Conservation (phyloP, 345 rosid genomes). For the Alliaria petiolata region DNA sequence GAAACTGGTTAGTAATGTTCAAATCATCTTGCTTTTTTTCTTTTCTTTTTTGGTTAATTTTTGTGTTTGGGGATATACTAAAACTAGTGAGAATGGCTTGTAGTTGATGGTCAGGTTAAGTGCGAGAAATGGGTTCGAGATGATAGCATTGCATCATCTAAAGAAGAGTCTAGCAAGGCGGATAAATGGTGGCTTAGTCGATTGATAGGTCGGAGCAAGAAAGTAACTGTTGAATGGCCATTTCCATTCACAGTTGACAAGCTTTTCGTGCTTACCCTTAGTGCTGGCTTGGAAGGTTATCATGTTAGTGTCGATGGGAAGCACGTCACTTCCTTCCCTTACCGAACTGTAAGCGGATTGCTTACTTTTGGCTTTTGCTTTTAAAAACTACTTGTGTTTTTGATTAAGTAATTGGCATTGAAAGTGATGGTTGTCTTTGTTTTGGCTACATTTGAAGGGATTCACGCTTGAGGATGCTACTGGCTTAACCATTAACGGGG, state of each 20-base stretch:
- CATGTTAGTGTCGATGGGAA: constrained; percentile 83
- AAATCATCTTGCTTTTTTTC: background rate
- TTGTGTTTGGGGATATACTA: background rate
- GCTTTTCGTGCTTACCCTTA: constrained; percentile 76
- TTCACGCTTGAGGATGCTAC: constrained; percentile 90
- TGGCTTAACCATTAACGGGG: constrained; percentile 70
- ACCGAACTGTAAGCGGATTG: constrained; percentile 63
- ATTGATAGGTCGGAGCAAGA: constrained; percentile 58
- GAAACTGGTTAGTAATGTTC: constrained; percentile 57
- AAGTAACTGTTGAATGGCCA: constrained; percentile 68
- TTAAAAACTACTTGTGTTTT: background rate
- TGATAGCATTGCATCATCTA: constrained; percentile 51
- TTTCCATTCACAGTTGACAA: constrained; percentile 64
- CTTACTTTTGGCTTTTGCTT: background rate
- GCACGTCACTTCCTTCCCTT: constrained; percentile 80
- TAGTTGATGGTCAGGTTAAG: constrained; percentile 82
- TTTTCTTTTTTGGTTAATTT: background rate
- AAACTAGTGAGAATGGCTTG: background rate
- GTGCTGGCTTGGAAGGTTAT: constrained; percentile 86
- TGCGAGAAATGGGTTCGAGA: constrained; percentile 90
- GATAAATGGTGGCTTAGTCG: constrained; percentile 78
- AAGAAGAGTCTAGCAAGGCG: constrained; percentile 54
- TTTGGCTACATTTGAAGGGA: constrained; percentile 46
- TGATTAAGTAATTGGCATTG: constrained; percentile 2
- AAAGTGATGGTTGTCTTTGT: background rate